Conservation (phyloP, 2,329 filamentous ascomycete species). For the Daldinia eschscholtzii region DNA sequence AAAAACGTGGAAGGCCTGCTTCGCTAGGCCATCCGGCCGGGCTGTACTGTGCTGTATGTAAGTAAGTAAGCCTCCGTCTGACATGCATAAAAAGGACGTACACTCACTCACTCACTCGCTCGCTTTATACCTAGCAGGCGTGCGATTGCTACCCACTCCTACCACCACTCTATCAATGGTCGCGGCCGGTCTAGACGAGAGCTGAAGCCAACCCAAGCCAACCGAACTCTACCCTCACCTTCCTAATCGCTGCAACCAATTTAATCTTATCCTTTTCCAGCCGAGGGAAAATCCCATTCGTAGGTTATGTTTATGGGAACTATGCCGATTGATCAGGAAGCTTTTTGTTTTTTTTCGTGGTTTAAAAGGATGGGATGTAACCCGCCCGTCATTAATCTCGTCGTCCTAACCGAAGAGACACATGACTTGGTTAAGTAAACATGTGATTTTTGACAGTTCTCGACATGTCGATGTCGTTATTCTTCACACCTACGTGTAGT, state of each 20-base stretch:
- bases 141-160: conserved; percentile 8
- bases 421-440: not conserved
- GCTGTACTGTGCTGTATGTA: conserved; percentile 8
- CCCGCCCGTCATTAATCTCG: conserved; percentile 5
- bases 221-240: conserved; percentile 18
- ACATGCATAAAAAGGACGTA: conserved; percentile 23
- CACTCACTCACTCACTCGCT: not conserved
- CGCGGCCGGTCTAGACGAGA: conserved; percentile 6
- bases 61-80: conserved; percentile 23
- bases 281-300: not conserved
- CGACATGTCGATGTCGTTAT: conserved; percentile 23
- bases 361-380: not conserved
- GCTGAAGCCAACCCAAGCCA: conserved; percentile 14
- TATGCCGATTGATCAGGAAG: not conserved
- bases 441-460: conserved; percentile 4
- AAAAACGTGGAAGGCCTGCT: conserved; percentile 9
- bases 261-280: conserved; percentile 2
- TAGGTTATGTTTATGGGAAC: not conserved
- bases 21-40: not conserved
- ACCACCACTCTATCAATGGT: not conserved
- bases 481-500: not conserved
- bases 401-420: not conserved
- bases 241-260: conserved; percentile 33
- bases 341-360: not conserved
- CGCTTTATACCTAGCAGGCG: not conserved